phyloP scores from a whole-genome alignment of 192 early-diverging fungal genomes.

The Podila verticillata region DNA sequence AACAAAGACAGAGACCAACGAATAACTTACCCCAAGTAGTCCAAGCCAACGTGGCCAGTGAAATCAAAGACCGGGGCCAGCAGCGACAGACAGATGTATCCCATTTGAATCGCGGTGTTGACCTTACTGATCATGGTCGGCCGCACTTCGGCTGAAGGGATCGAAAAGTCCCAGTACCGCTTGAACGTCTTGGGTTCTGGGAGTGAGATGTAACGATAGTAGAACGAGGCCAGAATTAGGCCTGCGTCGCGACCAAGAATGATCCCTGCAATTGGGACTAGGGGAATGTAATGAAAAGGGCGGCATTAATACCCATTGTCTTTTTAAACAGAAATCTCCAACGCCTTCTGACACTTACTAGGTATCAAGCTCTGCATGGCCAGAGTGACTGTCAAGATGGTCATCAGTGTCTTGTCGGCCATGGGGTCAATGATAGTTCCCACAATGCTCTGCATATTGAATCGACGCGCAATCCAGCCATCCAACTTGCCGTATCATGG shows the following conservation, averaged over 20 bases:
- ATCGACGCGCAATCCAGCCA: constrained; percentile 89
- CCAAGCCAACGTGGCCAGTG: constrained; percentile 64
- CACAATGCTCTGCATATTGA: constrained; percentile 85
- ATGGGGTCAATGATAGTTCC: constrained; percentile 93
- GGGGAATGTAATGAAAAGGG: too few relatives aligned
- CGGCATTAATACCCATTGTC: too few relatives aligned
- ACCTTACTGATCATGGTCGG: constrained; percentile 91
- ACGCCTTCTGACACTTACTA: constrained; percentile 48
- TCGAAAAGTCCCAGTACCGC: constrained; percentile 90
- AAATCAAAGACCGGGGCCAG: constrained; percentile 78
- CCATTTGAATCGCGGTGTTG: constrained; percentile 90
- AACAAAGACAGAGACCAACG: neutral
- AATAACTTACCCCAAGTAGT: constrained; percentile 65
- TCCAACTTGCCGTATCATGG: constrained; percentile 61
- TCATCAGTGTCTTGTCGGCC: constrained; percentile 95
- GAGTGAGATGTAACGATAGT: constrained; percentile 87
- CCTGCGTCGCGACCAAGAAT: constrained; percentile 91
- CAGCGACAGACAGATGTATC: constrained; percentile 80
- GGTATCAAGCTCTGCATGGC: constrained; percentile 78
- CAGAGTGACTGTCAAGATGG: constrained; percentile 83
- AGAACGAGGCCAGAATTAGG: constrained; percentile 80
- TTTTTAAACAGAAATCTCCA: too few relatives aligned
- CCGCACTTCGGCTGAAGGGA: constrained; percentile 90
- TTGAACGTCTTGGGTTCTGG: constrained; percentile 85
- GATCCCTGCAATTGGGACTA: constrained; percentile 75